Percentiles rank a stretch among this genome's conserved stretches.
phyloP scores from a whole-genome alignment of 805 yeast genomes.

The Schwanniomyces polymorphus region DNA sequence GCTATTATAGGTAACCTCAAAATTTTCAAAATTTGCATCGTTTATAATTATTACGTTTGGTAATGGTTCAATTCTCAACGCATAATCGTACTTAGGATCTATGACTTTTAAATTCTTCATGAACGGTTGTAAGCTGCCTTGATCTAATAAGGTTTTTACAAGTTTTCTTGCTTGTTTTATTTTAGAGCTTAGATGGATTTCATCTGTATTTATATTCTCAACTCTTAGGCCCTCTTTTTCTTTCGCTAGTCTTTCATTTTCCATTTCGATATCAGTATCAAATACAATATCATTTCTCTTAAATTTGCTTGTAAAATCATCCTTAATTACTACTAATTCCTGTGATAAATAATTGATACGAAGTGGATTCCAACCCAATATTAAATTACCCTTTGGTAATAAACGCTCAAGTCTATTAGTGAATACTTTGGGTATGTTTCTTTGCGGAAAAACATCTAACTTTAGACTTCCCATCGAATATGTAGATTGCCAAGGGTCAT shows the following conservation, averaged over 20 bases:
- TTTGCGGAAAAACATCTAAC: conserved; percentile 55
- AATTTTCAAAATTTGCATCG: conserved; percentile 70
- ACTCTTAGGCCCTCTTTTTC: conserved; percentile 19
- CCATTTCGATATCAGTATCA: conserved; percentile 36
- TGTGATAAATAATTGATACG: conserved; percentile 78
- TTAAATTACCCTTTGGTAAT: conserved; percentile 29
- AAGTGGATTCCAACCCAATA: conserved; percentile 69
- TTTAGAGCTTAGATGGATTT: conserved; percentile 40
- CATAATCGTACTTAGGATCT: conserved; percentile 67
- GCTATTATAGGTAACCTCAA: conserved; percentile 78
- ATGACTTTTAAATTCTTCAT: conserved; percentile 58
- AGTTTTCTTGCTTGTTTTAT: conserved; percentile 64
- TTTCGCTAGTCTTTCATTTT: conserved; percentile 21
- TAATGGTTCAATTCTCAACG: conserved; percentile 71
- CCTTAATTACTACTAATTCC: conserved; percentile 75
- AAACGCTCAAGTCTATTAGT: conserved; percentile 61
- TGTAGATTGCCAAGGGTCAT: conserved; percentile 90
- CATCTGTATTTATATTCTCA: conserved; percentile 13
- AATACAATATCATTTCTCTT: conserved; percentile 67
- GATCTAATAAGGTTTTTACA: conserved; percentile 81
- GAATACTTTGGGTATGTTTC: conserved; percentile 69
- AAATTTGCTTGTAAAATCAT: conserved; percentile 68
- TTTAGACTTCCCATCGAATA: conserved; percentile 55
- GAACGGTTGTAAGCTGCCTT: conserved; percentile 86
- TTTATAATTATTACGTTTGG: conserved; percentile 65